Conservation (phyloP, 768 basidiomycete genomes). For the Coprinopsis cinerea region DNA sequence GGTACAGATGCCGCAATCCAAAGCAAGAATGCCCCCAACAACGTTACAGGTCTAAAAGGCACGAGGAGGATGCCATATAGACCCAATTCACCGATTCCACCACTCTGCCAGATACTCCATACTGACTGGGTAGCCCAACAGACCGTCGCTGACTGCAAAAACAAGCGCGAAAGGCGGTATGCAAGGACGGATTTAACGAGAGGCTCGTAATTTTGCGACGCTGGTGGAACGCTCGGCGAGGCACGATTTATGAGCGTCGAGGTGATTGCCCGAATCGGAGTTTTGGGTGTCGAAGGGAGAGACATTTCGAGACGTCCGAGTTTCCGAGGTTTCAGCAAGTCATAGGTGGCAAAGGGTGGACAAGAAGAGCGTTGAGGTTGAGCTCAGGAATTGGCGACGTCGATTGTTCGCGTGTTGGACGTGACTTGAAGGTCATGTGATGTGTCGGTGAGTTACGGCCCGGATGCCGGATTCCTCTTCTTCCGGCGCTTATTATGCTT, state of each 20-base stretch:
- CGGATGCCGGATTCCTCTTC: no score
- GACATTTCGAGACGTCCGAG: not conserved
- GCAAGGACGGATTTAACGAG: slow-evolving; percentile 56
- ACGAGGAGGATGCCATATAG: slow-evolving; percentile 25
- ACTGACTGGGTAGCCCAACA: slow-evolving; percentile 37
- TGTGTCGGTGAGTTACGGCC: no score
- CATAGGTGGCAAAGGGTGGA: not conserved
- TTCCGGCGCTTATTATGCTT: no score
- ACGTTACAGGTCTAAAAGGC: slow-evolving; percentile 38
- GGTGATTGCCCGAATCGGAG: slow-evolving; percentile 45
- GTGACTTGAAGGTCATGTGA: not conserved
- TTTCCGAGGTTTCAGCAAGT: not conserved
- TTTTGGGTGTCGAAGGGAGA: slow-evolving; percentile 9
- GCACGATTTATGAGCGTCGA: slow-evolving; percentile 41
- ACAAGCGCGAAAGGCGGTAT: slow-evolving; percentile 53
- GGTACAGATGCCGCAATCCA: slow-evolving; percentile 57
- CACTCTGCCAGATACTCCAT: slow-evolving; percentile 41
- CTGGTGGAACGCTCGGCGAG: slow-evolving; percentile 49
- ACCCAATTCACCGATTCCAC: slow-evolving; percentile 27
- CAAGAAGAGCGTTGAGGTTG: not conserved
- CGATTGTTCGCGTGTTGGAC: not conserved
- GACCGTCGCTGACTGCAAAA: slow-evolving; percentile 43
- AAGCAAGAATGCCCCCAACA: slow-evolving; percentile 32
- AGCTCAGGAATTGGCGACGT: not conserved
- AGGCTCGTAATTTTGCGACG: slow-evolving; percentile 59